Evolutionary conservation across 2,329 filamentous ascomycete genomes (phyloP).

Genomic region (Lanzia echinophila): DNA sequence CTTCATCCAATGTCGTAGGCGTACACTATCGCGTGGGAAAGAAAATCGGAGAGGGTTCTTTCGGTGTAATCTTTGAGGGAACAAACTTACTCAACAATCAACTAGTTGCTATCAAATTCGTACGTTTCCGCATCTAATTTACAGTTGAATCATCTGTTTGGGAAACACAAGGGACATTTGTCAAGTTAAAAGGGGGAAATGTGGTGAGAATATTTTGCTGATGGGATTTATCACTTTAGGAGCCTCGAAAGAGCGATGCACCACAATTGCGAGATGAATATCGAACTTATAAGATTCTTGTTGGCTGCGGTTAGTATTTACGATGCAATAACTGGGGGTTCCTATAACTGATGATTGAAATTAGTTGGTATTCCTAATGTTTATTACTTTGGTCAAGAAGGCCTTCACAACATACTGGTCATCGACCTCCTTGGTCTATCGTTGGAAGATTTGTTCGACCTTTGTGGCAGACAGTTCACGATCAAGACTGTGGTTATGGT

Average conservation of each 20-base stretch:
- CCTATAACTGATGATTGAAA: constrained; percentile 30
- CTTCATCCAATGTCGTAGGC: constrained; percentile 83
- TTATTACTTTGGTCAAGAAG: constrained; percentile 98
- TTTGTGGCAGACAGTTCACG: constrained; percentile 89
- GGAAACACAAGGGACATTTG: neutral
- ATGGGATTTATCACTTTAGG: constrained; percentile 43
- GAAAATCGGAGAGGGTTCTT: constrained; percentile 98
- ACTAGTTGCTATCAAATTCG: constrained; percentile 99
- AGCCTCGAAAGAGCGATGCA: constrained; percentile 97
- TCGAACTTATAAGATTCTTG: constrained; percentile 97
- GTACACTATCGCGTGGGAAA: constrained; percentile 98
- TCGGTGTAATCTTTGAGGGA: constrained; percentile 97
- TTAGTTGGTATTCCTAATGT: constrained; percentile 97
- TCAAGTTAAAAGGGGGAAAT: constrained; percentile 3
- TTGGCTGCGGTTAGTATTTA: constrained; percentile 84
- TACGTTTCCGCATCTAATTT: constrained; percentile 43
- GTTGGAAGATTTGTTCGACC: constrained; percentile 93
- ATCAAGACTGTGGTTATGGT: constrained; percentile 99
- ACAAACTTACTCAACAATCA: constrained; percentile 98
- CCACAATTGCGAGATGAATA: constrained; percentile 98
- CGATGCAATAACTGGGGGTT: constrained; percentile 7
- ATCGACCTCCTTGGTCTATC: constrained; percentile 94
- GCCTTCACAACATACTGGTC: constrained; percentile 96
- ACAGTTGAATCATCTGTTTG: neutral
- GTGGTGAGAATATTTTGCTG: neutral